Evolutionary conservation across 345 rosid genomes (phyloP).

Genomic region (Fremontodendron californicum): DNA sequence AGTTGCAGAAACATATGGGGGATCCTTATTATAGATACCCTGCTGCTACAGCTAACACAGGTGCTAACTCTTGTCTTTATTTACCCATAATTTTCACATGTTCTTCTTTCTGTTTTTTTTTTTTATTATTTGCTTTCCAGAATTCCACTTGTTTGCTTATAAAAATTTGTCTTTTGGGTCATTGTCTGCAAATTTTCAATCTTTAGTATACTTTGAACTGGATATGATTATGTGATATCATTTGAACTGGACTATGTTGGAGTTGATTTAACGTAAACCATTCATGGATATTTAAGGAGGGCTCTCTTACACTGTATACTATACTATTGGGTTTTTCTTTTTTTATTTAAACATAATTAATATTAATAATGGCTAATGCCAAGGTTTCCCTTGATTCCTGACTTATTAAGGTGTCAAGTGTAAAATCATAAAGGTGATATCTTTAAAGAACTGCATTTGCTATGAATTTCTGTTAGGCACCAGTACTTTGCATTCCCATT

Average conservation of each 20-base stretch:
- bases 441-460: not conserved
- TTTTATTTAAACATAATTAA: not conserved
- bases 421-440: not conserved
- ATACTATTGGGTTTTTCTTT: not conserved
- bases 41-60: slow-evolving; percentile 30
- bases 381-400: not conserved
- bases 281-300: not conserved
- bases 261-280: not conserved
- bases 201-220: not conserved
- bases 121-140: not conserved
- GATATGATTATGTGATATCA: not conserved
- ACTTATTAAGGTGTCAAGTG: not conserved
- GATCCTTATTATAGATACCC: slow-evolving; percentile 34
- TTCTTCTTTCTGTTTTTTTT: too few species aligned
- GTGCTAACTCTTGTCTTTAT: not conserved
- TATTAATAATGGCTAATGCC: not conserved
- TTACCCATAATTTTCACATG: not conserved
- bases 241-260: not conserved
- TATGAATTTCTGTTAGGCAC: not conserved
- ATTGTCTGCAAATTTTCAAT: not conserved
- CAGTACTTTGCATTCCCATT: not conserved
- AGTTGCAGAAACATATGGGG: slow-evolving; percentile 9
- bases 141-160: not conserved
- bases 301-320: not conserved
- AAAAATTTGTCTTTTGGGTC: not conserved